A percentile compares a stretch with the other conserved stretches of the same genome.
Conservation (phyloP, 306 rosid genomes). For the Astragalus glycyphyllos region DNA sequence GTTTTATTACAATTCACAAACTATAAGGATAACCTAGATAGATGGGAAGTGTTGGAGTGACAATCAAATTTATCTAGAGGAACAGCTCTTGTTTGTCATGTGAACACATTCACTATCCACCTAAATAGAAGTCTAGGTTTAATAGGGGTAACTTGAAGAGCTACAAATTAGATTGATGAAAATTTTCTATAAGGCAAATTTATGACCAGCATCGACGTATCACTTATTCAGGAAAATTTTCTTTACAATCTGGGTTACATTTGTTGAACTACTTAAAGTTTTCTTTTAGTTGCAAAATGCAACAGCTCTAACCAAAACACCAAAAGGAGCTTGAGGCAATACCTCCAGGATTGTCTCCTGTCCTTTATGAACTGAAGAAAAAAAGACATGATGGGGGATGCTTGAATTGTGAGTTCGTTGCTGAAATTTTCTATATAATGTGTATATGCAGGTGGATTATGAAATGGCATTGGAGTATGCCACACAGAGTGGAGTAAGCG, state of each 20-base stretch:
- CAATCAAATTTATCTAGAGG: constrained; percentile 24
- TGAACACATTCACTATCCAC: constrained; percentile 15
- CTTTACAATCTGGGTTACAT: constrained; percentile 5
- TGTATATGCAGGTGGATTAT: constrained; percentile 79
- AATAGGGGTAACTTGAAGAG: constrained; percentile 11
- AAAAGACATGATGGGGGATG: background rate
- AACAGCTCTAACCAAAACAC: constrained; percentile 12
- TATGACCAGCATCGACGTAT: constrained; percentile 5
- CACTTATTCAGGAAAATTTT: background rate
- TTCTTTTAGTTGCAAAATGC: background rate
- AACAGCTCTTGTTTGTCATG: constrained; percentile 28
- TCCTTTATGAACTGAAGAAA: constrained; percentile 21
- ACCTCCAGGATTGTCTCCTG: background rate
- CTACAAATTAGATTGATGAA: background rate
- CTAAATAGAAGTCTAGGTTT: constrained; percentile 33
- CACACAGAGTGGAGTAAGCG: constrained; percentile 90
- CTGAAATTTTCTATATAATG: constrained; percentile 29
- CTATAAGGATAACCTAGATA: constrained; percentile 32
- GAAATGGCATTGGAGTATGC: constrained; percentile 98
- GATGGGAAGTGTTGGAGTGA: constrained; percentile 27
- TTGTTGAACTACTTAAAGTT: background rate
- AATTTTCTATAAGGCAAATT: constrained; percentile 3
- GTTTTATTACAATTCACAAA: constrained; percentile 13
- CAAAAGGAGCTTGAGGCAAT: constrained; percentile 30
- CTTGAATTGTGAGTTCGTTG: constrained; percentile 32